These are phyloP conservation scores for Ilyonectria mors-panacis DNA, from an alignment of 2,329 filamentous ascomycete species.

Conservation along the genomic window DNA sequence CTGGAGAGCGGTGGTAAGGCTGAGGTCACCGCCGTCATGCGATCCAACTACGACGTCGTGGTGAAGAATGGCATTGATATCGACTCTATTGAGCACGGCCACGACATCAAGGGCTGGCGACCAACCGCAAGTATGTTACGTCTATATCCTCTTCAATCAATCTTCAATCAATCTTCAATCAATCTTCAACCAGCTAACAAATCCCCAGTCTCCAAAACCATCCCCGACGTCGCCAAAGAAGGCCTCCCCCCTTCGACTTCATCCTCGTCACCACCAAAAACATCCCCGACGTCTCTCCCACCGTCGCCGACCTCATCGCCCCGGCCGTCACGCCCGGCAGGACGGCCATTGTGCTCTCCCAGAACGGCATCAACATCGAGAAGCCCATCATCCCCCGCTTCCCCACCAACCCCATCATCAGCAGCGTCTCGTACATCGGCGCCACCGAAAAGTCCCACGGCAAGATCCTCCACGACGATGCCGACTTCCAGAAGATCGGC, in stretches of 20 bases:
- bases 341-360: slow-evolving; percentile 70
- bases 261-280: slow-evolving; percentile 73
- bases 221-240: slow-evolving; percentile 59
- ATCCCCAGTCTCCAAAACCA: slow-evolving; percentile 59
- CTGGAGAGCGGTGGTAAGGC: slow-evolving; percentile 66
- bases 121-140: slow-evolving; percentile 58
- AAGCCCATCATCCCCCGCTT: slow-evolving; percentile 65
- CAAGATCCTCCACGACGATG: slow-evolving; percentile 66
- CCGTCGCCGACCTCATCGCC: slow-evolving; percentile 62
- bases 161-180: background rate
- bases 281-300: slow-evolving; percentile 66
- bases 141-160: background rate
- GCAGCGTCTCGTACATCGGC: slow-evolving; percentile 67
- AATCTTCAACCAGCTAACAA: background rate
- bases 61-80: slow-evolving; percentile 66
- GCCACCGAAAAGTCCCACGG: slow-evolving; percentile 64
- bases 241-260: slow-evolving; percentile 63
- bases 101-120: slow-evolving; percentile 60
- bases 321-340: slow-evolving; percentile 66
- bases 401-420: slow-evolving; percentile 66
- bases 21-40: slow-evolving; percentile 67
- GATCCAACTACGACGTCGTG: slow-evolving; percentile 69
- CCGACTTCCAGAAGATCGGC: slow-evolving; percentile 65
- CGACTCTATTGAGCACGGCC: slow-evolving; percentile 69
- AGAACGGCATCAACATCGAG: slow-evolving; percentile 77